Evolutionary conservation across 2,329 filamentous ascomycete genomes (phyloP).

Genomic region (Ceratocystis eucalypticola): DNA sequence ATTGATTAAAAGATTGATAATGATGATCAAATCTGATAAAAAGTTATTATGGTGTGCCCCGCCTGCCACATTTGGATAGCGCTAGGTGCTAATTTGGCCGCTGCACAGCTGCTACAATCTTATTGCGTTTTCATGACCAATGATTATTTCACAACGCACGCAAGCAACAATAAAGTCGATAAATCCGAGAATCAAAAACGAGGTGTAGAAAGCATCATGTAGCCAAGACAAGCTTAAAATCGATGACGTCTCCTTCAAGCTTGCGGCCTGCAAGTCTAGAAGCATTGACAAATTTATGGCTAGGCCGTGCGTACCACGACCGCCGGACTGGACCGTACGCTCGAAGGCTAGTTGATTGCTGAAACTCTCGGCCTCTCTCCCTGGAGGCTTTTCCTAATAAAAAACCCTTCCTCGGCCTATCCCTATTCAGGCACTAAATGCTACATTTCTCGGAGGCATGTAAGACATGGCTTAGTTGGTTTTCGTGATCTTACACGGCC

Average conservation of each 20-base stretch:
- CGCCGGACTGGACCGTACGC: too few species aligned
- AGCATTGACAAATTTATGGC: background rate
- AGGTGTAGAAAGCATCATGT: background rate
- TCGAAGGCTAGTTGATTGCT: too few species aligned
- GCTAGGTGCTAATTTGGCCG: background rate
- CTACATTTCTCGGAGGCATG: background rate
- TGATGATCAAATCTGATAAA: background rate
- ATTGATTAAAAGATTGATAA: conserved; percentile 12
- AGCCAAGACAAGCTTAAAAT: background rate
- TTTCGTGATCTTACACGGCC: background rate
- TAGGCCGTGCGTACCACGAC: too few species aligned
- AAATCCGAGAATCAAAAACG: background rate
- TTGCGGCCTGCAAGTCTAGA: background rate
- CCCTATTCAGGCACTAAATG: background rate
- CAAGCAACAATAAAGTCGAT: background rate
- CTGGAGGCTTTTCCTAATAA: background rate
- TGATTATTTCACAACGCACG: background rate
- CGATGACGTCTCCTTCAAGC: background rate
- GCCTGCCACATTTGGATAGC: background rate
- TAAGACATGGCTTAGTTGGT: background rate
- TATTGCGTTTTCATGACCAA: background rate
- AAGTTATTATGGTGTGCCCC: background rate
- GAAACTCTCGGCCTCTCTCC: background rate
- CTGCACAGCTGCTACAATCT: background rate
- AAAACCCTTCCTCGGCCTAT: background rate